Evolutionary conservation across 805 yeast species (phyloP).

Genomic region (Gaillardinia entomophila): DNA sequence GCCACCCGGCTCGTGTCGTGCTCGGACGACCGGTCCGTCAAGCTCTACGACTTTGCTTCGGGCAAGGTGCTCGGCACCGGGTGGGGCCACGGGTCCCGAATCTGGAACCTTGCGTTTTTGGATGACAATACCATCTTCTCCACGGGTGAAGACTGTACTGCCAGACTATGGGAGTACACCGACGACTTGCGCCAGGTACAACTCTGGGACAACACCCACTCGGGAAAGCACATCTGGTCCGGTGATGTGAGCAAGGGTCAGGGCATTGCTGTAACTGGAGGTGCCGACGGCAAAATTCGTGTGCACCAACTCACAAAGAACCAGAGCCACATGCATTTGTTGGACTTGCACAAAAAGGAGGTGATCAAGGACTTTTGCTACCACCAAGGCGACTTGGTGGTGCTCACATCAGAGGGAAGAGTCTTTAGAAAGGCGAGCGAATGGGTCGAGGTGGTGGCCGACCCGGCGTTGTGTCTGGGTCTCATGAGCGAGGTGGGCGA

Average conservation of each 20-base stretch:
- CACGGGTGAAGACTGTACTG: constrained; percentile 80
- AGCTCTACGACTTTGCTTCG: constrained; percentile 56
- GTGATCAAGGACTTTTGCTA: constrained; percentile 56
- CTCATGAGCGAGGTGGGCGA: constrained; percentile 36
- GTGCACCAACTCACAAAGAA: constrained; percentile 40
- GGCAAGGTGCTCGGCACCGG: constrained; percentile 69
- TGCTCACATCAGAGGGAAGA: constrained; percentile 58
- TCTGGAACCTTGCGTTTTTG: constrained; percentile 73
- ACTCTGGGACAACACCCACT: constrained; percentile 59
- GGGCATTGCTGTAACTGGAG: constrained; percentile 65
- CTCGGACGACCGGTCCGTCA: constrained; percentile 90
- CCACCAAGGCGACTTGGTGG: constrained; percentile 30
- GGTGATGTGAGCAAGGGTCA: constrained; percentile 58
- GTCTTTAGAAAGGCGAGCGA: constrained; percentile 24
- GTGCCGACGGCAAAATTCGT: constrained; percentile 85
- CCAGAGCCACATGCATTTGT: too few species aligned
- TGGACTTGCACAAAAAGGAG: too few species aligned
- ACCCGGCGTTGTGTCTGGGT: constrained; percentile 33
- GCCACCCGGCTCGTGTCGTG: constrained; percentile 66
- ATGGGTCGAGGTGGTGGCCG: neutral
- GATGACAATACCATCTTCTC: constrained; percentile 45
- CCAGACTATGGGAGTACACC: constrained; percentile 64
- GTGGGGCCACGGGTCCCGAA: constrained; percentile 96
- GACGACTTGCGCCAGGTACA: constrained; percentile 34
- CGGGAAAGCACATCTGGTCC: constrained; percentile 87